A percentile compares a stretch with the other conserved stretches of the same genome.
Evolutionary conservation across 2,329 filamentous ascomycete genomes (phyloP).

Genomic region (Aspergillus sp.): DNA sequence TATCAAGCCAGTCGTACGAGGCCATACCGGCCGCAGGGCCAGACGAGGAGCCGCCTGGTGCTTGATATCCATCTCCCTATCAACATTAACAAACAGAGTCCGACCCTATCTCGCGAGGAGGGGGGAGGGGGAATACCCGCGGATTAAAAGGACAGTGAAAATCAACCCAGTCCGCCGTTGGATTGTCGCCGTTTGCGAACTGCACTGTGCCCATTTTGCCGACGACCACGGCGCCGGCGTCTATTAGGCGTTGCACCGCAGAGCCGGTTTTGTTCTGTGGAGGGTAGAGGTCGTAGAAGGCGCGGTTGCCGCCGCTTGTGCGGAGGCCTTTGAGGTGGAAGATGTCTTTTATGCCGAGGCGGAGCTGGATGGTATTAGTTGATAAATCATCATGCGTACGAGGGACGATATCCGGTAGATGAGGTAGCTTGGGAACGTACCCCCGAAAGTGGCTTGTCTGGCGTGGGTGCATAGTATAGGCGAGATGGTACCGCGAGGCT

Average conservation of each 20-base stretch:
- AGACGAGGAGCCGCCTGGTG: slow-evolving; percentile 20
- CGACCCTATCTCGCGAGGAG: too few relatives aligned
- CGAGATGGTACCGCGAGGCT: slow-evolving; percentile 58
- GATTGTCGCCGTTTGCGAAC: slow-evolving; percentile 34
- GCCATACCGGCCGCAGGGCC: slow-evolving; percentile 25
- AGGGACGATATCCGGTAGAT: too few relatives aligned
- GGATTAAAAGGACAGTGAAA: slow-evolving; percentile 41
- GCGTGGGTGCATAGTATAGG: slow-evolving; percentile 56
- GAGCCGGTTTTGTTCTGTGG: slow-evolving; percentile 48
- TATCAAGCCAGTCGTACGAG: slow-evolving; percentile 36
- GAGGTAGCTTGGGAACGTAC: too few relatives aligned
- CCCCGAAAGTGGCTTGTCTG: slow-evolving; percentile 59
- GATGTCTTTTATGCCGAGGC: slow-evolving; percentile 65
- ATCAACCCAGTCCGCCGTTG: slow-evolving; percentile 35
- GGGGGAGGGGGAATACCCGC: slow-evolving; percentile 12
- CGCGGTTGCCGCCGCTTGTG: slow-evolving; percentile 58
- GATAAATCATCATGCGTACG: too few relatives aligned
- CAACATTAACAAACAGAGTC: too few relatives aligned
- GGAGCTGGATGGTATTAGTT: too few relatives aligned
- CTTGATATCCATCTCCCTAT: slow-evolving; percentile 37
- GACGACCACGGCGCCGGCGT: slow-evolving; percentile 55
- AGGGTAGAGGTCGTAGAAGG: slow-evolving; percentile 57
- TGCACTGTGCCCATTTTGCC: slow-evolving; percentile 37
- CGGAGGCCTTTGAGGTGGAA: slow-evolving; percentile 58
- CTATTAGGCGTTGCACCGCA: slow-evolving; percentile 56